These are phyloP conservation scores for Rhizophagus clarus DNA, from an alignment of 192 early-diverging fungal genomes.

Conservation along the genomic window DNA sequence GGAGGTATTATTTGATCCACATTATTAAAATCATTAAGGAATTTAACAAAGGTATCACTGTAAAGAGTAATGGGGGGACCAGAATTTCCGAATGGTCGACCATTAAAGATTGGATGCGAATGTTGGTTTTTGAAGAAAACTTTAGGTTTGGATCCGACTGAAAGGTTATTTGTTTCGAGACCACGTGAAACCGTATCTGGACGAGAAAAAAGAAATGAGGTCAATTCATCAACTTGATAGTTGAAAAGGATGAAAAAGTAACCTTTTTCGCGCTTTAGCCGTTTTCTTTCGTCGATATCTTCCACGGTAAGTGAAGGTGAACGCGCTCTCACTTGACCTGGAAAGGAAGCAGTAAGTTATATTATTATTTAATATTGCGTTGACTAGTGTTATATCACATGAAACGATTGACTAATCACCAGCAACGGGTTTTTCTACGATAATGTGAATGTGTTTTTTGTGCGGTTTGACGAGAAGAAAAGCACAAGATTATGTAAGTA, in stretches of 20 bases:
- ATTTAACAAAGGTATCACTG: neutral
- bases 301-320: no score
- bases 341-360: no score
- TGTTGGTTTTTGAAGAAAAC: neutral
- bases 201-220: neutral
- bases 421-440: no score
- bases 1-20: neutral
- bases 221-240: neutral
- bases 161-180: neutral
- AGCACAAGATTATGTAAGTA: no score
- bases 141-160: neutral
- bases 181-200: neutral
- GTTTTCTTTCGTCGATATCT: no score
- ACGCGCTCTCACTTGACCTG: no score
- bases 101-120: constrained; percentile 3
- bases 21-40: neutral
- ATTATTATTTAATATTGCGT: no score
- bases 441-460: no score
- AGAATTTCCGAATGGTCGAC: neutral
- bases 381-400: no score
- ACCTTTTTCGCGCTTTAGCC: neutral
- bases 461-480: no score
- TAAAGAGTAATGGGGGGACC: neutral
- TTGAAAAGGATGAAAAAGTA: neutral
- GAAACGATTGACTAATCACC: no score